Evolutionary conservation across 495 filamentous ascomycete species (phyloP).

Genomic region (Choiromyces venosus): DNA sequence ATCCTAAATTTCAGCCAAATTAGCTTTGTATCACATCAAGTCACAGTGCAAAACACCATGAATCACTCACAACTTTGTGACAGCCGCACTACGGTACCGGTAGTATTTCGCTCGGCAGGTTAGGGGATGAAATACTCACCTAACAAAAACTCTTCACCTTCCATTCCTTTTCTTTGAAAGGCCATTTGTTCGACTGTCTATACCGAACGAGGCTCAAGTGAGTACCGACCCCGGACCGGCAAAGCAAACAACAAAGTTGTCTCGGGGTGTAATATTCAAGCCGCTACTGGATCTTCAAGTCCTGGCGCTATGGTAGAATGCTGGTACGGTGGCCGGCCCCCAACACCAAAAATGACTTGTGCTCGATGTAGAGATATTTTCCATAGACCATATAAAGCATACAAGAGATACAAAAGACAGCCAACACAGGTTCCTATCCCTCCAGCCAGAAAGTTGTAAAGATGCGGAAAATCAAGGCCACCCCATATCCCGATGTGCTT

Average conservation of each 20-base stretch:
- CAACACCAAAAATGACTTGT: not conserved
- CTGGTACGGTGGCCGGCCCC: not conserved
- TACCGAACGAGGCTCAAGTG: not conserved
- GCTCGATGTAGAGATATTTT: not conserved
- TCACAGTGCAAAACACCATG: not conserved
- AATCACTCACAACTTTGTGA: not conserved
- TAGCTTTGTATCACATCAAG: not conserved
- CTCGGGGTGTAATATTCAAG: not conserved
- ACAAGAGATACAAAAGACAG: not conserved
- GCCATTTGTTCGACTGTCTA: not conserved
- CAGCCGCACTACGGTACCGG: not conserved
- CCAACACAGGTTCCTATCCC: not conserved
- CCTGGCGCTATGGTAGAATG: not conserved
- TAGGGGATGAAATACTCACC: not conserved
- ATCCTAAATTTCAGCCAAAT: not conserved
- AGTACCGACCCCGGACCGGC: too few species aligned
- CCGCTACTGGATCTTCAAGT: not conserved
- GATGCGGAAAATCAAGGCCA: not conserved
- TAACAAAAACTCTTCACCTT: not conserved
- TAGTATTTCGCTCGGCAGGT: not conserved
- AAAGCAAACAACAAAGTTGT: not conserved
- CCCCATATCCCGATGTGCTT: not conserved
- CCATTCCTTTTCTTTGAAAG: not conserved
- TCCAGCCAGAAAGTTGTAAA: not conserved
- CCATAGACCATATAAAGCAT: too few species aligned